Base-by-base conservation (phyloP, 768 basidiomycete genomes). In the Suillus variegatus region DNA sequence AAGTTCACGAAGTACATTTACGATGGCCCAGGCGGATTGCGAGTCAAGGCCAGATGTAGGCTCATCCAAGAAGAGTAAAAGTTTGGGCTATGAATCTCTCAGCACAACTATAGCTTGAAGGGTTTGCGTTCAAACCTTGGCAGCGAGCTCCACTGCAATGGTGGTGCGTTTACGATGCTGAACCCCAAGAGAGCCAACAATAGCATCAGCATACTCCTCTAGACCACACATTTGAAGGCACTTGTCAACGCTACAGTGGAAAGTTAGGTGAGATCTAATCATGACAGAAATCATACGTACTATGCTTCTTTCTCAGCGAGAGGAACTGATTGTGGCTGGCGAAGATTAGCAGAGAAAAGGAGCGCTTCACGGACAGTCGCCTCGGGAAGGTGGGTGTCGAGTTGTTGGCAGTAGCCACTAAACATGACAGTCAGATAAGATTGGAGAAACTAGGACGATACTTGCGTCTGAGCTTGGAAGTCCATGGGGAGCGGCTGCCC, bases 11-110 rank as follows among this genome's bases (percentile, higher is more conserved):
- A 95, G 79, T 79, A 95, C 92, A 1, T 81, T 77, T 60, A 93
- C 80, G 66, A 94, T 93, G 4, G 88, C 88, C 92, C 92, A 93
- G 2, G 93, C 93, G 62, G 88, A 91, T 75, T 94, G 92, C 2
- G 92, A 93, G 73, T 94, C 93, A 16, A 95, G 81, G 36, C 94
- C 93, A n/a, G 92, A 89, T 0, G 94, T 96, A 0, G 95, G 95
- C 74, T 96, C 94, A 72, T 95, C 94, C 44, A 94, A 77, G 82
- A 96, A 95, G 16, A 95, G 82, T 0, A 97, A 80, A 0, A 95
- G 79, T 73, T 87, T 86, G 1, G 93, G 94, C 88, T 88, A 65
- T 5, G 14, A 16, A 20, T 44, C 14, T 1, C 1, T 6, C n/a
- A 55, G 47, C 3, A 40, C 38, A 28, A 49, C 25, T n/a, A 8